Evolutionary conservation across 495 filamentous ascomycete genomes (phyloP).

Genomic region (Lentithecium fluviatile): DNA sequence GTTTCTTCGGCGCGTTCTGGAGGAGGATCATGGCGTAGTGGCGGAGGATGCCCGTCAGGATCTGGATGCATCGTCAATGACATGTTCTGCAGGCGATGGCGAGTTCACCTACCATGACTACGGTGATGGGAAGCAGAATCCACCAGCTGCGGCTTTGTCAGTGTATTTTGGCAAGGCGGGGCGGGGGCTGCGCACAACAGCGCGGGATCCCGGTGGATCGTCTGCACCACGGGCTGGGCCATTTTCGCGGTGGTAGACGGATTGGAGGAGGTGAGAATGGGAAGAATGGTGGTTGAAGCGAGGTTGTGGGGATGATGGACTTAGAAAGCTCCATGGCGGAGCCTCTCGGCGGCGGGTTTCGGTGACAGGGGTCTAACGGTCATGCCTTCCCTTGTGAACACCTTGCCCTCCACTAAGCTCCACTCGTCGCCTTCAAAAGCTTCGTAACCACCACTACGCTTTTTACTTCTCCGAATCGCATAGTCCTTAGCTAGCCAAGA

Average conservation of each 20-base stretch:
- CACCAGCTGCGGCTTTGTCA: conserved; percentile 67
- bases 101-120: conserved; percentile 75
- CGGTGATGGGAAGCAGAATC: conserved; percentile 94
- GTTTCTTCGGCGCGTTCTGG: conserved; percentile 78
- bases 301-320: conserved; percentile 18
- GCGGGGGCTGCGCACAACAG: conserved; percentile 68
- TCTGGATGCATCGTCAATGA: conserved; percentile 49
- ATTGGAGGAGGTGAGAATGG: background rate
- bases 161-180: background rate
- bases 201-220: conserved; percentile 98
- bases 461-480: conserved; percentile 17
- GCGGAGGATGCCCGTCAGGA: conserved; percentile 90
- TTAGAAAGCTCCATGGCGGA: conserved; percentile 17
- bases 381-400: conserved; percentile 22
- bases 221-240: conserved; percentile 84
- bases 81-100: background rate
- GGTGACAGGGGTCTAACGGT: conserved; percentile 18
- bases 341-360: conserved; percentile 7
- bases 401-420: conserved; percentile 24
- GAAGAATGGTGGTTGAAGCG: background rate
- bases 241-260: conserved; percentile 51
- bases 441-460: conserved; percentile 34
- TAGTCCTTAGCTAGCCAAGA: conserved; percentile 43
- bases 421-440: background rate
- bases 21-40: conserved; percentile 94